phyloP scores from a whole-genome alignment of 2,329 filamentous ascomycete genomes.

The Cladosporium colombiae region DNA sequence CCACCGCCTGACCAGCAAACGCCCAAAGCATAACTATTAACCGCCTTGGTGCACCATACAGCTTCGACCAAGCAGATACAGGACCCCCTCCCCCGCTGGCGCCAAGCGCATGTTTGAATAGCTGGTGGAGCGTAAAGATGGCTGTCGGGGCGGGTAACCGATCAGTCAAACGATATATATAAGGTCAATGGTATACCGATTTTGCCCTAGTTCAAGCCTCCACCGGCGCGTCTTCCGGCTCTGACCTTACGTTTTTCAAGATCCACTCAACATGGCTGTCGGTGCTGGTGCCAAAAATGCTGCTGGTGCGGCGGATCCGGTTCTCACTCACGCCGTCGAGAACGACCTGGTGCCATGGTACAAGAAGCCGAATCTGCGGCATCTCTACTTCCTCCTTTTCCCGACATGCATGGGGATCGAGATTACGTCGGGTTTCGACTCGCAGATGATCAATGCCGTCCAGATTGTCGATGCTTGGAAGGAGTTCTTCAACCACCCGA shows the following conservation, averaged over 20 bases:
- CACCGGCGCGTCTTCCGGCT: not conserved
- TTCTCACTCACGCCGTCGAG: constrained; percentile 35
- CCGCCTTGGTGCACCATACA: constrained; percentile 19
- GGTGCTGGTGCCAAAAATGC: constrained; percentile 11
- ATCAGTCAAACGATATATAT: not conserved
- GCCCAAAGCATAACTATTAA: constrained; percentile 12
- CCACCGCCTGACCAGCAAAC: constrained; percentile 6
- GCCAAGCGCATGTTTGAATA: constrained; percentile 6
- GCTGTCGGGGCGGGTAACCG: constrained; percentile 8
- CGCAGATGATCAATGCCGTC: constrained; percentile 42
- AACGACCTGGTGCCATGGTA: constrained; percentile 53
- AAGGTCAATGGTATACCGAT: not conserved
- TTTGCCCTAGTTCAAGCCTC: not conserved
- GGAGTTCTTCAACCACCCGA: constrained; percentile 46
- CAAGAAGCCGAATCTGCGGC: constrained; percentile 60
- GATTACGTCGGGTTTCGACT: constrained; percentile 62
- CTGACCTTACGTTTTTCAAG: not conserved
- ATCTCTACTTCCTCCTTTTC: constrained; percentile 59
- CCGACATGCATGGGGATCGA: constrained; percentile 64
- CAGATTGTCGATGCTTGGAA: constrained; percentile 21
- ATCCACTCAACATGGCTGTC: constrained; percentile 2
- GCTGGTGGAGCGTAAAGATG: not conserved
- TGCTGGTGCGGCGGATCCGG: constrained; percentile 23
- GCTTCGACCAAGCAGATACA: not conserved
- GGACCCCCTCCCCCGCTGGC: constrained; percentile 1